phyloP scores from a whole-genome alignment of 371 early-diverging fungal genomes.

The Mortierella sp. region DNA sequence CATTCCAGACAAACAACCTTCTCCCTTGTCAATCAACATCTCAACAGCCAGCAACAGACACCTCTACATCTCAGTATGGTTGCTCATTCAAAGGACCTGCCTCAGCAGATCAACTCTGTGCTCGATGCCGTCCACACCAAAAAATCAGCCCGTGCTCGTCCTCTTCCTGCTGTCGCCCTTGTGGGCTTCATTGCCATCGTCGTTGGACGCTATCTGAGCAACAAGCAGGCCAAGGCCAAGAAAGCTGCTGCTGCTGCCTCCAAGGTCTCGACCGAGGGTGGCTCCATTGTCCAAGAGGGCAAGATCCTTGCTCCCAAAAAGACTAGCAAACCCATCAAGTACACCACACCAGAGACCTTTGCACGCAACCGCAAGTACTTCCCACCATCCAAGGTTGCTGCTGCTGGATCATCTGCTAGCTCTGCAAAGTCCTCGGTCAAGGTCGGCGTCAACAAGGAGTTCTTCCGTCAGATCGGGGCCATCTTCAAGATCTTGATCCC shows the following conservation, averaged over 20 bases:
- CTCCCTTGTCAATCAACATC: not conserved
- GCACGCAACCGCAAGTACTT: slow-evolving; percentile 57
- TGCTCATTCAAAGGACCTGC: slow-evolving; percentile 57
- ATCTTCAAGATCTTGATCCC: slow-evolving; percentile 84
- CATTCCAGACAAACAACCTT: not conserved
- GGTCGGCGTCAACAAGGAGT: slow-evolving; percentile 78
- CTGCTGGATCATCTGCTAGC: slow-evolving; percentile 48
- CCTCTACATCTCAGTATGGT: slow-evolving; percentile 21
- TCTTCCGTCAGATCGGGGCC: slow-evolving; percentile 75
- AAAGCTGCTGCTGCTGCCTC: slow-evolving; percentile 28
- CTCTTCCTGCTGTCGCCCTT: slow-evolving; percentile 49
- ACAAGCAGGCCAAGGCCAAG: slow-evolving; percentile 46
- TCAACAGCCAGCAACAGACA: not conserved
- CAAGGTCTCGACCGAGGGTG: slow-evolving; percentile 21
- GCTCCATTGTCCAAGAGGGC: slow-evolving; percentile 23
- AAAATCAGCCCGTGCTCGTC: slow-evolving; percentile 27
- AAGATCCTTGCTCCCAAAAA: slow-evolving; percentile 42
- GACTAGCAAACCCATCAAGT: slow-evolving; percentile 32
- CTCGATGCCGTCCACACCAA: slow-evolving; percentile 52
- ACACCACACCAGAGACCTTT: slow-evolving; percentile 39
- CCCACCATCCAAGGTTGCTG: slow-evolving; percentile 52
- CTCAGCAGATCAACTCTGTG: slow-evolving; percentile 58
- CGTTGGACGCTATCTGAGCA: slow-evolving; percentile 51
- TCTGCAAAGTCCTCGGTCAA: slow-evolving; percentile 55
- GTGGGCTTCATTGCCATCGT: slow-evolving; percentile 52